Evolutionary conservation across 192 early-diverging fungal genomes (phyloP).

Genomic region (Coemansia sp.): DNA sequence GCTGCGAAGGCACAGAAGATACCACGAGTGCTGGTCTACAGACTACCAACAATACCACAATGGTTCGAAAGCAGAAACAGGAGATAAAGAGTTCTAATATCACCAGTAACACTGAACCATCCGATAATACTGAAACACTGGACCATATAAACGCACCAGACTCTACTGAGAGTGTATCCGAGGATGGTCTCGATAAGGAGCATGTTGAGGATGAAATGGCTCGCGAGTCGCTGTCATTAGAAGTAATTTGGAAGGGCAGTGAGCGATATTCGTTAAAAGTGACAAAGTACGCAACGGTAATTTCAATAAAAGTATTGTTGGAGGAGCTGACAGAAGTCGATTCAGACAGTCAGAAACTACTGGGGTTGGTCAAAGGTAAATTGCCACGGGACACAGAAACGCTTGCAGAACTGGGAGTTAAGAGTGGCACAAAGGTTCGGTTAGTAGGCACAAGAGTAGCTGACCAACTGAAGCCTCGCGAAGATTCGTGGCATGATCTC

Average conservation of each 20-base stretch:
- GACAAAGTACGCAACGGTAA: conserved; percentile 40
- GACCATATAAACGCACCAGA: not conserved
- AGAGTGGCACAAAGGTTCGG: conserved; percentile 27
- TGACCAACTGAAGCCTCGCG: conserved; percentile 16
- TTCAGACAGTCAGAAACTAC: conserved; percentile 66
- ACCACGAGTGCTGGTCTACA: not conserved
- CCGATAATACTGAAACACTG: not conserved
- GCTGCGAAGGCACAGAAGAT: not conserved
- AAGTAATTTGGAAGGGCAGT: conserved; percentile 35
- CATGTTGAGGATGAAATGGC: conserved; percentile 32
- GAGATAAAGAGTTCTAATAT: not conserved
- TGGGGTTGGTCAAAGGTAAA: conserved; percentile 66
- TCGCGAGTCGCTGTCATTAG: conserved; percentile 33
- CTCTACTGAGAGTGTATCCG: not conserved
- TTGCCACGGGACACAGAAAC: conserved; percentile 56
- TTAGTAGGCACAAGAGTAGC: conserved; percentile 37
- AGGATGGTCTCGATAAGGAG: not conserved
- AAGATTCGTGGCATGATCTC: conserved; percentile 1
- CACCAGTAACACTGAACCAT: not conserved
- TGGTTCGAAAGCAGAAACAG: not conserved
- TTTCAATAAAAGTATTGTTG: conserved; percentile 46
- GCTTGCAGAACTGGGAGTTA: conserved; percentile 23
- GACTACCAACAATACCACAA: not conserved
- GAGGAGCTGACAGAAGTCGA: conserved; percentile 66
- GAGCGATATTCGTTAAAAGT: conserved; percentile 32